These are phyloP conservation scores for Anthracocystis panici-leucophaei DNA, from an alignment of 1,284 basidiomycete genomes.

Conservation along the genomic window DNA sequence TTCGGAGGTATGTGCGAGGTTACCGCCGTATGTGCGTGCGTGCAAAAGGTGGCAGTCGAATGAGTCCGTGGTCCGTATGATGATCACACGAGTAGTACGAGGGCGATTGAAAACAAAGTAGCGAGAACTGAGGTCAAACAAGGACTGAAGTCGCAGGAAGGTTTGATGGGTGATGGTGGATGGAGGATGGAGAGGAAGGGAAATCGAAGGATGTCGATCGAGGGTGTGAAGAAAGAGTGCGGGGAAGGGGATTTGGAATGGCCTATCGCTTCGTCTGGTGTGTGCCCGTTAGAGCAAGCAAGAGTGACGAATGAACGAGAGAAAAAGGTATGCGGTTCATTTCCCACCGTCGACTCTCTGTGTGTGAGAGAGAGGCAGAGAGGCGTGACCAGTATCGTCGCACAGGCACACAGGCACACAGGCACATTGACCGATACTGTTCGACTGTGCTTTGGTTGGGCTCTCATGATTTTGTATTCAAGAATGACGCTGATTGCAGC, in stretches of 20 bases:
- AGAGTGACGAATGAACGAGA: not conserved
- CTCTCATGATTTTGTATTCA: not conserved
- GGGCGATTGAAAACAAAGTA: not conserved
- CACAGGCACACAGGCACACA: not conserved
- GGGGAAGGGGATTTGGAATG: not conserved
- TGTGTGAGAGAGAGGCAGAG: too few relatives aligned
- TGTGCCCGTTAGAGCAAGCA: not conserved
- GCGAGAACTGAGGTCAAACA: too few relatives aligned
- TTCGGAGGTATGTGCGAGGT: not conserved
- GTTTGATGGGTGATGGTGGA: too few relatives aligned
- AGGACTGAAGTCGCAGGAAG: too few relatives aligned
- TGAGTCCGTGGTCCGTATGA: not conserved
- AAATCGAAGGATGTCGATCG: not conserved
- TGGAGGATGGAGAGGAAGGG: not conserved
- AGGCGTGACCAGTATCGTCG: not conserved
- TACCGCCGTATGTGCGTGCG: not conserved
- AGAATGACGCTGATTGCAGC: conserved; percentile 10
- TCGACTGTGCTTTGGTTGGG: too few relatives aligned
- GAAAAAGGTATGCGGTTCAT: conserved; percentile 4
- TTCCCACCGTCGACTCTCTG: too few relatives aligned
- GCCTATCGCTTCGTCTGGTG: not conserved
- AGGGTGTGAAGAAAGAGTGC: conserved; percentile 6
- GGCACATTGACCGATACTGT: not conserved
- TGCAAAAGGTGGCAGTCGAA: not conserved
- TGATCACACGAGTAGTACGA: not conserved